Evolutionary conservation across 2,329 filamentous ascomycete species (phyloP), one percentile per base, ranked within the genome.

Genomic region (Hortaea werneckii): DNA sequence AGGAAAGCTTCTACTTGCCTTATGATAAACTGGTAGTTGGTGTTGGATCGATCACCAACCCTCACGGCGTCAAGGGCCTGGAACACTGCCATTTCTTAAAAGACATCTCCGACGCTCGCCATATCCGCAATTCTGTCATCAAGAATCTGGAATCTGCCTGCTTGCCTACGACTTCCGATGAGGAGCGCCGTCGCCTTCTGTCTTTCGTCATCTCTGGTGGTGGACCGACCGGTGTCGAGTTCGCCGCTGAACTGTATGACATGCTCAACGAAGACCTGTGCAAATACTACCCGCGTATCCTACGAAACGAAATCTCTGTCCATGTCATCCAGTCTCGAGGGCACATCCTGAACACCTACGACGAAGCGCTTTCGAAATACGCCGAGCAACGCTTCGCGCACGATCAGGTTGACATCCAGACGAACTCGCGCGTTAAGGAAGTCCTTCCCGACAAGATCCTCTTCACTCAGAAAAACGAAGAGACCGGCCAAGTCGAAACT

Each of bases 301-400:
- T 98, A n/a, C 81, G 92, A 50, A 96, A 96, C 62, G 88, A 98
- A 64, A 94, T 98, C 41, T 96, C 92, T 0, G 90, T 98, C 1
- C 94, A 98, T 61, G 76, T 98, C 40, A 95, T 98, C 51, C 92
- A 98, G 63, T 94, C 87, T 58, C 80, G 92, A 48, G 82, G 85
- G 37, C 92, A 98, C 58, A 98, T 98, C 52, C 74, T 98, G 29
- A 98, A 98, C 70, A 98, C 92, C 0, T 98, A 98, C 62, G 92
- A 98, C 54, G 92, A 98, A 68, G 83, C 87, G 0, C 76, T 98
- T 1, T 95, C 89, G 8, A 81, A 82, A 61, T 98, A 94, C 62
- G 90, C 92, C 13, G 92, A 98, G 67, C 79, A 86, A 44, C 82
- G 86, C 37, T 95, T 98, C 60, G 80, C 85, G 12, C 87, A 92